A percentile compares a stretch with the other conserved stretches of the same genome.
Conservation (phyloP, 1,284 basidiomycete genomes). For the Boletus sp. region DNA sequence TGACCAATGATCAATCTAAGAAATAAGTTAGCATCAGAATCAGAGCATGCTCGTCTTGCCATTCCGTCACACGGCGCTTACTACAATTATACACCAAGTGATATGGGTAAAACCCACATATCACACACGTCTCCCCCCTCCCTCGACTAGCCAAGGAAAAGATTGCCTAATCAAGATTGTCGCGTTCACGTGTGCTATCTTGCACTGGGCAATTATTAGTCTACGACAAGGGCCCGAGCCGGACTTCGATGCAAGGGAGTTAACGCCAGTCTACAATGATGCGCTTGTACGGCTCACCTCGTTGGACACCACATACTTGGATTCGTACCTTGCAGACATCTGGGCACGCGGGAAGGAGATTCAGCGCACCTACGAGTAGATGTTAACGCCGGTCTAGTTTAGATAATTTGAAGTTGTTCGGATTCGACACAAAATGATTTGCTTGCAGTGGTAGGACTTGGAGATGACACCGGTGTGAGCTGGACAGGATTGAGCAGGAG, state of each 20-base stretch:
- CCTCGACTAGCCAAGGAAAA: not conserved
- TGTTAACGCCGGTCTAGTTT: too few relatives aligned
- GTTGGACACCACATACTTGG: not conserved
- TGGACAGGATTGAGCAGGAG: slow-evolving; percentile 37
- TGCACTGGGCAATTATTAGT: not conserved
- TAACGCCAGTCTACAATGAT: not conserved
- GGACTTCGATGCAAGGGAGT: not conserved
- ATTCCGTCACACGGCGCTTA: not conserved
- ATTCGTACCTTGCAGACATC: not conserved
- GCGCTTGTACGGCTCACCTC: not conserved
- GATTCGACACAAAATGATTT: too few relatives aligned
- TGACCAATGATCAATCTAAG: not conserved
- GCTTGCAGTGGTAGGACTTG: slow-evolving; percentile 84
- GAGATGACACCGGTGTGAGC: slow-evolving; percentile 87
- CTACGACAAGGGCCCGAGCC: not conserved
- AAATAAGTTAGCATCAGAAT: not conserved
- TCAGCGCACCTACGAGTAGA: not conserved
- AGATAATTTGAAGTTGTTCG: too few relatives aligned
- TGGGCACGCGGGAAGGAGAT: not conserved
- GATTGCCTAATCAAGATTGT: not conserved
- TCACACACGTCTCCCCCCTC: not conserved
- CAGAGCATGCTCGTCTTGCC: too few relatives aligned
- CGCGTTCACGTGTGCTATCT: not conserved
- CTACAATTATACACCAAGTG: not conserved
- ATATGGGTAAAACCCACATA: not conserved